Percentiles rank a stretch among this genome's conserved stretches.
phyloP scores from a whole-genome alignment of 306 rosid species.

The Castanopsis chinensis region DNA sequence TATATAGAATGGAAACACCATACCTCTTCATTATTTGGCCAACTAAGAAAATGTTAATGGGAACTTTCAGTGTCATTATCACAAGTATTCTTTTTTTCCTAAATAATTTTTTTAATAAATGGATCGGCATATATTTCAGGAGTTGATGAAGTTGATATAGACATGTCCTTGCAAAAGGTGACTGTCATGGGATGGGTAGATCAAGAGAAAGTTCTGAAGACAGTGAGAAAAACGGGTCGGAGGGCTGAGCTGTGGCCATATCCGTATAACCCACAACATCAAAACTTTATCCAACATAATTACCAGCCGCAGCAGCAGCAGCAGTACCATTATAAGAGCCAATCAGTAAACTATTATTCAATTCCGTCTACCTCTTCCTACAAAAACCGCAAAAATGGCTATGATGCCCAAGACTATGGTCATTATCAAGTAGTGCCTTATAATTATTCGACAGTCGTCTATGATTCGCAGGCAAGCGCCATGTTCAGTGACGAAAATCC shows the following conservation, averaged over 20 bases:
- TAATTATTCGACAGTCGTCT: conserved; percentile 26
- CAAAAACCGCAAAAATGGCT: conserved; percentile 42
- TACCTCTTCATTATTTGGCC: no score
- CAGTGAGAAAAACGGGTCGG: conserved; percentile 55
- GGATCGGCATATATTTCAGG: conserved; percentile 29
- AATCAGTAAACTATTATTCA: conserved; percentile 12
- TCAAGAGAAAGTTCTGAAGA: conserved; percentile 51
- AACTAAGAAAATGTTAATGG: no score
- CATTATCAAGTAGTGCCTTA: conserved; percentile 42
- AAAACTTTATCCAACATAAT: conserved; percentile 26
- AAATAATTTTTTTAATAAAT: background rate
- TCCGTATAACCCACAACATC: conserved; percentile 52
- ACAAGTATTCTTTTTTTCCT: background rate
- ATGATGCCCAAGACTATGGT: conserved; percentile 32
- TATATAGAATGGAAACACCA: no score
- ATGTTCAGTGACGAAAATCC: conserved; percentile 76
- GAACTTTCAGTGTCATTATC: no score
- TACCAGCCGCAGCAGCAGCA: conserved; percentile 6
- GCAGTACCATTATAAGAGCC: background rate
- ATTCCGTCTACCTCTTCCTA: conserved; percentile 29
- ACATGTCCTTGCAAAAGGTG: conserved; percentile 63
- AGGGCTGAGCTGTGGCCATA: conserved; percentile 79
- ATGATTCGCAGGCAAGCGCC: conserved; percentile 32
- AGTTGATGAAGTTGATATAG: conserved; percentile 57
- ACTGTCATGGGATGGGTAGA: conserved; percentile 80